Percentiles rank a stretch among this genome's conserved stretches.
phyloP scores from a whole-genome alignment of 1,139 yeast genomes.

The Yamadazyma taylorii region DNA sequence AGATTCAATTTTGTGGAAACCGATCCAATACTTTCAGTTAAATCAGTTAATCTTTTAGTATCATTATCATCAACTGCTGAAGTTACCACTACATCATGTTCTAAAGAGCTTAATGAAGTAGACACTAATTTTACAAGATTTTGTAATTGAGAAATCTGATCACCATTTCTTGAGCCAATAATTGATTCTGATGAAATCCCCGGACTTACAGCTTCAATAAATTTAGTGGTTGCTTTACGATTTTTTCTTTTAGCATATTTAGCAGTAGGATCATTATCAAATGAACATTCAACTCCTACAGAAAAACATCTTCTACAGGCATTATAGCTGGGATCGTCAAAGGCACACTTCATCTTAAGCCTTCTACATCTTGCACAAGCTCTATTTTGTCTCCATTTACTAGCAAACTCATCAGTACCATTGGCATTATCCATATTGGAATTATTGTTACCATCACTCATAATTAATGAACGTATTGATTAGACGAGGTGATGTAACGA shows the following conservation, averaged over 20 bases:
- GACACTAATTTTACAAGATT: slow-evolving; percentile 14
- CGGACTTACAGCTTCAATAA: slow-evolving; percentile 15
- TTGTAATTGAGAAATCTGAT: slow-evolving; percentile 17
- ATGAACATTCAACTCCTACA: slow-evolving; percentile 46
- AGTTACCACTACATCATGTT: slow-evolving; percentile 16
- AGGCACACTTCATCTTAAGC: slow-evolving; percentile 55
- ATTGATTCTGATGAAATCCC: slow-evolving; percentile 17
- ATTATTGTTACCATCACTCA: not conserved
- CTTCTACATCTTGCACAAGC: slow-evolving; percentile 62
- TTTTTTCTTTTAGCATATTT: slow-evolving; percentile 24
- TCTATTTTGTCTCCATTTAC: slow-evolving; percentile 43
- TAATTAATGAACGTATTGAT: no score
- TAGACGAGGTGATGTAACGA: no score
- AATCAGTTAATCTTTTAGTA: slow-evolving; percentile 8
- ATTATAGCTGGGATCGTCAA: slow-evolving; percentile 43
- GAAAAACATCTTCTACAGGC: slow-evolving; percentile 50
- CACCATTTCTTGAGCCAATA: slow-evolving; percentile 15
- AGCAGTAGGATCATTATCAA: slow-evolving; percentile 49
- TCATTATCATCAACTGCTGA: slow-evolving; percentile 12
- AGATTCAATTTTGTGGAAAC: slow-evolving; percentile 10
- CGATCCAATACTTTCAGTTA: slow-evolving; percentile 6
- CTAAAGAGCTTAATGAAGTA: slow-evolving; percentile 17
- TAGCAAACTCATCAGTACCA: slow-evolving; percentile 22
- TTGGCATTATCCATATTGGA: not conserved
- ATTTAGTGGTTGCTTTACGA: slow-evolving; percentile 11